Conservation (phyloP, 2,329 filamentous ascomycete genomes). For the Pyricularia pennisetigena region DNA sequence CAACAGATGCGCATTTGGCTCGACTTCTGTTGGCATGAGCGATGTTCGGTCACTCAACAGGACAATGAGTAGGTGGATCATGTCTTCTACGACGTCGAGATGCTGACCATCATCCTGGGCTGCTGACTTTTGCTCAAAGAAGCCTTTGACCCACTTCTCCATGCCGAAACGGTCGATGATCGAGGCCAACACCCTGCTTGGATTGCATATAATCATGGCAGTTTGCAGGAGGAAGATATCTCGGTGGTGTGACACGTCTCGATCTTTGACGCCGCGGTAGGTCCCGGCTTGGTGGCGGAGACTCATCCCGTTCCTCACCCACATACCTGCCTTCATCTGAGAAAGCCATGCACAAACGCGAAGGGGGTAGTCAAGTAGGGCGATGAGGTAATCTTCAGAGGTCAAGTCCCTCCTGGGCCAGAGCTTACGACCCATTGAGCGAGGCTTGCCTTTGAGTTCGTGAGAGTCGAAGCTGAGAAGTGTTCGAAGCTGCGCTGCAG, state of each 20-base stretch:
- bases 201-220: constrained; percentile 76
- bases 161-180: constrained; percentile 89
- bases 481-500: constrained; percentile 52
- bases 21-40: constrained; percentile 53
- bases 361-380: constrained; percentile 85
- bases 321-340: constrained; percentile 97
- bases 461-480: constrained; percentile 64
- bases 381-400: constrained; percentile 72
- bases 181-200: constrained; percentile 73
- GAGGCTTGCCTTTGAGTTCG: constrained; percentile 57
- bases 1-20: constrained; percentile 53
- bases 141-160: constrained; percentile 74
- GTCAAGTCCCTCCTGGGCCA: constrained; percentile 46
- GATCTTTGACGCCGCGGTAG: constrained; percentile 79
- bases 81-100: constrained; percentile 89
- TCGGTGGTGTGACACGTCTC: constrained; percentile 88
- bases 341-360: constrained; percentile 93
- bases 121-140: constrained; percentile 62
- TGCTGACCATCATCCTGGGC: constrained; percentile 82
- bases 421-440: constrained; percentile 49
- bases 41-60: constrained; percentile 81
- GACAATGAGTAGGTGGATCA: constrained; percentile 87
- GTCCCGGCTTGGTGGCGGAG: constrained; percentile 90
- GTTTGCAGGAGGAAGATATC: constrained; percentile 93
- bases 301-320: constrained; percentile 96